Base-by-base conservation (phyloP, 2,329 filamentous ascomycete genomes). In the Didymella exigua region DNA sequence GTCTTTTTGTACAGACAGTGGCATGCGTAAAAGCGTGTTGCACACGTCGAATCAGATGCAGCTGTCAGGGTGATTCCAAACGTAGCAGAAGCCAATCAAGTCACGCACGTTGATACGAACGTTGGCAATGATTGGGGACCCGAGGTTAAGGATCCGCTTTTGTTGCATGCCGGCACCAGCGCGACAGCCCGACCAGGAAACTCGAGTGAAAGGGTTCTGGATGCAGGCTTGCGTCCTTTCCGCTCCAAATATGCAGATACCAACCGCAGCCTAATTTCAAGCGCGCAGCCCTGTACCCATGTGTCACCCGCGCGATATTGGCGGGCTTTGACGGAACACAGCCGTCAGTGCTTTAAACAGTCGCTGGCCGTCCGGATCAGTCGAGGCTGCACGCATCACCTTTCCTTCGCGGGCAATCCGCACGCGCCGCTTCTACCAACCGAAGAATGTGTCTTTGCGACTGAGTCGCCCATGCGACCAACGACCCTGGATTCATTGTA, bases 291-390 rank as follows among this genome's bases (percentile, higher is more conserved):
- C 34, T 48, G 42, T 44, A 16, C 29, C 54, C 49, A 44, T 50
- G 60, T 63, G 58, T 55, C 62, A 63, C 62, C 50, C 56, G 49
- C 45, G 52, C 49, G 51, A 44, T 29, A 50, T 55, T 47, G 42
- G 52, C 33, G 46, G 46, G 49, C 47, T 33, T 24, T 42, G 55
- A 44, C 49, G 48, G 54, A 54, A 51, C 47, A 55, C 50, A 34
- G 36, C 47, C 48, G 24, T 54, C 27, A 41, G 24, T 52, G 41
- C 55, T 46, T 67, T 51, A 60, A 63, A 62, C 56, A 63, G 58
- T 49, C 45, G 31, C 51, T 56, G 46, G 48, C 54, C 49, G 43
- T 65, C 59, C 61, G 51, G 49, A 45, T 54, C 36, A 54, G 43
- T 61, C 50, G 47, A 63, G 40, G 49, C 52, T 60, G 51, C 29